phyloP scores from a whole-genome alignment of 371 early-diverging fungal genomes.

The Mucor irregularis region DNA sequence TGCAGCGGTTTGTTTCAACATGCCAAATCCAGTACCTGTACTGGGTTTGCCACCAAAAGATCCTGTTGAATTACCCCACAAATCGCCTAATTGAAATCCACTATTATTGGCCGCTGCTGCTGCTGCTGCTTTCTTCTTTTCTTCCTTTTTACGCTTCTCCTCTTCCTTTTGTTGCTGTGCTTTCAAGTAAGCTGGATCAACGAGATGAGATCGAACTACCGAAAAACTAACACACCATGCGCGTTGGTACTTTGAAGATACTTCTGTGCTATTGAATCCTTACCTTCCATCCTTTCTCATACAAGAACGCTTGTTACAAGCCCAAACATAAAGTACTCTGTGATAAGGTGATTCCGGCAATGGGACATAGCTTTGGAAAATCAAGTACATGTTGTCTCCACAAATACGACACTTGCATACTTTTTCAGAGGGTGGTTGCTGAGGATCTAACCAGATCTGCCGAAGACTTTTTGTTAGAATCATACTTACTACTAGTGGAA shows the following conservation, averaged over 20 bases:
- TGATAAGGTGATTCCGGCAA: conserved; percentile 73
- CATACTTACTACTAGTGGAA: no score
- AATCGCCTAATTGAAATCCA: conserved; percentile 44
- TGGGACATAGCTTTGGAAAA: conserved; percentile 78
- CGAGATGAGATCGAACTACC: conserved; percentile 65
- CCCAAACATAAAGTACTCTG: conserved; percentile 78
- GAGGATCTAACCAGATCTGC: conserved; percentile 44
- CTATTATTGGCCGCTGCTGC: conserved; percentile 17
- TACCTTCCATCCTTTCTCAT: conserved; percentile 72
- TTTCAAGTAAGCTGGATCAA: conserved; percentile 65
- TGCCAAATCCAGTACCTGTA: not conserved
- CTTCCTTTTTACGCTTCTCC: conserved; percentile 38
- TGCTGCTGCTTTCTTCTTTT: conserved; percentile 35
- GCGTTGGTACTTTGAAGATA: no score
- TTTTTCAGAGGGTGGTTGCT: conserved; percentile 20
- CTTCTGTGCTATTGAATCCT: no score
- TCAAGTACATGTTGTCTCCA: conserved; percentile 56
- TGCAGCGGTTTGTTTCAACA: not conserved
- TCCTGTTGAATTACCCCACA: conserved; percentile 35
- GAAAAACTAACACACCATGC: conserved; percentile 47
- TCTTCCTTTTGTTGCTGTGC: conserved; percentile 51
- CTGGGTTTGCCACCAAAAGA: conserved; percentile 9
- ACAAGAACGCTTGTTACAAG: conserved; percentile 71
- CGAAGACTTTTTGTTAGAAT: no score
- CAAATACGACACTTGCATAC: conserved; percentile 46